Conservation (phyloP, 148 eudicot species). For the Rhododendron vialii region DNA sequence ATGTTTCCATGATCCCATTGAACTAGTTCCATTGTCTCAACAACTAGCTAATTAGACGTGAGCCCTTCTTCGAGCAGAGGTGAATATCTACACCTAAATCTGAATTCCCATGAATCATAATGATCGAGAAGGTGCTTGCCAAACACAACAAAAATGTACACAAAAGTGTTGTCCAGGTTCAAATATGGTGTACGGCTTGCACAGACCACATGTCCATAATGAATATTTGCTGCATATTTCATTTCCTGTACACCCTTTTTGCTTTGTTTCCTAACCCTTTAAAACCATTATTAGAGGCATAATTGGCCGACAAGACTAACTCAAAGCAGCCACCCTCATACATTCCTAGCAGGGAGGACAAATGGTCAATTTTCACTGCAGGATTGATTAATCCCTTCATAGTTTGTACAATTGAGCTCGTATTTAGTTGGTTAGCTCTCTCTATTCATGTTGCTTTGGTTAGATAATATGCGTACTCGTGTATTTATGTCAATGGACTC, state of each 20-base stretch:
- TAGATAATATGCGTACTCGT: neutral
- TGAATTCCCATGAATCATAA: neutral
- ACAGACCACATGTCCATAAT: neutral
- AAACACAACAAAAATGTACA: neutral
- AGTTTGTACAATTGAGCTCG: neutral
- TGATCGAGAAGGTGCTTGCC: neutral
- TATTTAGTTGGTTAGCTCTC: neutral
- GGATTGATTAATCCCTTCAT: neutral
- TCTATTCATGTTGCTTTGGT: neutral
- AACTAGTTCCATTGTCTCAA: neutral
- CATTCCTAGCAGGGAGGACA: neutral
- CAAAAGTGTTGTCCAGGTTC: neutral
- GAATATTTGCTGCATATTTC: neutral
- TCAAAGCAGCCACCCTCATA: neutral
- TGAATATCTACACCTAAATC: neutral
- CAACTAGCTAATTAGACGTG: neutral
- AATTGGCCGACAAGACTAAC: neutral
- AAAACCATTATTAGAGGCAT: neutral
- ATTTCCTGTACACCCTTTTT: neutral
- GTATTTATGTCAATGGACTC: neutral
- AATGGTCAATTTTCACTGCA: neutral
- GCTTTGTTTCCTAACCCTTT: neutral
- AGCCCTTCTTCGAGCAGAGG: neutral
- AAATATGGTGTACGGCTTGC: neutral
- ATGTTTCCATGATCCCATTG: neutral